Conservation (phyloP, 2,329 filamentous ascomycete species). For the Aspergillus novoparasiticus region DNA sequence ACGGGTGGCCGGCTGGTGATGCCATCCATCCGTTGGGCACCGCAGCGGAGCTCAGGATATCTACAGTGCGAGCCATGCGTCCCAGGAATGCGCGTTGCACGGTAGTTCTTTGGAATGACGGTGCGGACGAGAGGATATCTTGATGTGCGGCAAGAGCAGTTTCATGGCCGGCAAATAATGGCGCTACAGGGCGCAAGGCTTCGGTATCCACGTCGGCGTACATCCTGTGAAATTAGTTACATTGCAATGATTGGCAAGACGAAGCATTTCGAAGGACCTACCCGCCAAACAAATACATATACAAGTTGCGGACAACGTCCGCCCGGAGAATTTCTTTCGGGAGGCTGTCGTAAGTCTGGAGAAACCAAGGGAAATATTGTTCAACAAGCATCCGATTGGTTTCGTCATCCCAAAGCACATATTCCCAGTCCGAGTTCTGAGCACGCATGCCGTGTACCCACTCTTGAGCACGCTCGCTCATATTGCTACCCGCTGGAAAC, state of each 20-base stretch:
- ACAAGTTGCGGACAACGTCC: slow-evolving; percentile 23
- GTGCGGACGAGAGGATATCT: neutral
- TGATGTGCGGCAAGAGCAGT: slow-evolving; percentile 14
- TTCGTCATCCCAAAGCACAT: slow-evolving; percentile 26
- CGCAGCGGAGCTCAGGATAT: slow-evolving; percentile 18
- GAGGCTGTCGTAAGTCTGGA: slow-evolving; percentile 17
- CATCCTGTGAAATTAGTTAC: slow-evolving; percentile 15
- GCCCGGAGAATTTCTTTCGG: slow-evolving; percentile 24
- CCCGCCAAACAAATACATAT: slow-evolving; percentile 26
- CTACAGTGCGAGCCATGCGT: slow-evolving; percentile 20
- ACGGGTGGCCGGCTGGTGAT: slow-evolving; percentile 23
- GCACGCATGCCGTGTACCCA: slow-evolving; percentile 21
- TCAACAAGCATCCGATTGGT: slow-evolving; percentile 20
- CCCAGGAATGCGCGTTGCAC: slow-evolving; percentile 23
- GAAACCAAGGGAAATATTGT: slow-evolving; percentile 23
- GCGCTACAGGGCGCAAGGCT: slow-evolving; percentile 19
- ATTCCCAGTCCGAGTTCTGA: slow-evolving; percentile 23
- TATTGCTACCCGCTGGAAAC: slow-evolving; percentile 26
- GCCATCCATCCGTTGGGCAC: slow-evolving; percentile 28
- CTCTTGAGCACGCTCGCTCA: slow-evolving; percentile 20
- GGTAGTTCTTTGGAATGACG: neutral
- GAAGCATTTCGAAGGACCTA: slow-evolving; percentile 1
- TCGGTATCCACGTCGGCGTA: slow-evolving; percentile 26
- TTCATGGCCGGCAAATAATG: slow-evolving; percentile 18
- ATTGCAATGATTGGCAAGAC: neutral